These are phyloP conservation scores for Camellia lanceoleosa DNA, from an alignment of 148 eudicot genomes.

Conservation along the genomic window DNA sequence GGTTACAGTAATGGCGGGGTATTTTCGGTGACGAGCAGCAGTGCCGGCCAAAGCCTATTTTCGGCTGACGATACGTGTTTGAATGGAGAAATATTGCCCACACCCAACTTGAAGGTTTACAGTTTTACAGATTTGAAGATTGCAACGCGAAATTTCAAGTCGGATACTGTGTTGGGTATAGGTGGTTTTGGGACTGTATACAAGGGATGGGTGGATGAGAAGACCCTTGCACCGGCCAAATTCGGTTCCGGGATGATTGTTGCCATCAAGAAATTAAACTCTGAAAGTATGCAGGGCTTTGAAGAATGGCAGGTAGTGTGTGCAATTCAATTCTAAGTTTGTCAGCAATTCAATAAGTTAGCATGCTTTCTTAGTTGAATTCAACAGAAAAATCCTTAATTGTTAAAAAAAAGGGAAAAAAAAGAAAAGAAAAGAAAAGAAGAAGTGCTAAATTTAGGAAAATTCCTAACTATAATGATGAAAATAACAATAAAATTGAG, in stretches of 20 bases:
- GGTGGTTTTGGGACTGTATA: slow-evolving; percentile 84
- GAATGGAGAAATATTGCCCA: slow-evolving; percentile 42
- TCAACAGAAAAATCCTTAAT: too few relatives aligned
- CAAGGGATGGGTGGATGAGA: slow-evolving; percentile 75
- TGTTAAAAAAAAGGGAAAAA: too few relatives aligned
- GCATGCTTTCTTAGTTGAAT: background rate
- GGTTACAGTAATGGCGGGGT: slow-evolving; percentile 31
- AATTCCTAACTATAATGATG: too few relatives aligned
- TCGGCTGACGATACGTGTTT: slow-evolving; percentile 29
- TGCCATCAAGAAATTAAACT: slow-evolving; percentile 77
- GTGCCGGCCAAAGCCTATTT: slow-evolving; percentile 42
- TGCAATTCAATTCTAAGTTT: background rate
- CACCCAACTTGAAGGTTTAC: slow-evolving; percentile 53
- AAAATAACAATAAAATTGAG: background rate
- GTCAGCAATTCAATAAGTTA: background rate
- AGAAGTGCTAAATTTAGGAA: too few relatives aligned
- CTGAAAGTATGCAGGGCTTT: slow-evolving; percentile 70
- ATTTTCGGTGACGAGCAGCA: slow-evolving; percentile 45
- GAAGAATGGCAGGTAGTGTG: slow-evolving; percentile 61
- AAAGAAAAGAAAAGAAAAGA: too few relatives aligned
- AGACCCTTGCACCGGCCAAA: slow-evolving; percentile 28
- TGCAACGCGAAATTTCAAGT: slow-evolving; percentile 59
- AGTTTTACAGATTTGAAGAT: slow-evolving; percentile 59
- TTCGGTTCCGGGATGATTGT: slow-evolving; percentile 51
- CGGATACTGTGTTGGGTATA: slow-evolving; percentile 54